Conservation (phyloP, 768 basidiomycete genomes). For the Mycena latifolia region DNA sequence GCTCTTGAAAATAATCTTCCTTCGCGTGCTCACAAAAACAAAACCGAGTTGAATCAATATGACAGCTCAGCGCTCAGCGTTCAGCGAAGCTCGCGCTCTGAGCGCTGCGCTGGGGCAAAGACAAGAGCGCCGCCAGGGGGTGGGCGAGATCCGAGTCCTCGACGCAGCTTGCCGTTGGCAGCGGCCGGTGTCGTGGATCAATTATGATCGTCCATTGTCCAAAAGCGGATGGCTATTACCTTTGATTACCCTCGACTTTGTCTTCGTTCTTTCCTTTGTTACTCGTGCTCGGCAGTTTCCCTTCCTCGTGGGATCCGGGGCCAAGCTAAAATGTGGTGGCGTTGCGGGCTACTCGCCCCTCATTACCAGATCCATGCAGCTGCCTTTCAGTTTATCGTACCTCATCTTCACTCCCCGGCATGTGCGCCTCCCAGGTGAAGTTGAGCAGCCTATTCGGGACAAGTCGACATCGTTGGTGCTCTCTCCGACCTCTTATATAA, state of each 20-base stretch:
- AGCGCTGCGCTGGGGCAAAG: too few relatives aligned
- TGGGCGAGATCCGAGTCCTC: too few relatives aligned
- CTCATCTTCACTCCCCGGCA: slow-evolving; percentile 65
- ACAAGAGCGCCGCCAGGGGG: too few relatives aligned
- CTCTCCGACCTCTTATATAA: slow-evolving; percentile 3
- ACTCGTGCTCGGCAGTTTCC: slow-evolving; percentile 20
- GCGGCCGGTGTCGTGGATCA: too few relatives aligned
- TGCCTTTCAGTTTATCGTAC: slow-evolving; percentile 59
- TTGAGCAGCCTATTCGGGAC: slow-evolving; percentile 27
- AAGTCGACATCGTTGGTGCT: slow-evolving; percentile 36
- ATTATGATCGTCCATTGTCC: slow-evolving; percentile 8
- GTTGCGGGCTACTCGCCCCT: background rate
- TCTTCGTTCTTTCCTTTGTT: slow-evolving; percentile 15
- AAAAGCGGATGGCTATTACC: slow-evolving; percentile 15
- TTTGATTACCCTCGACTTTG: slow-evolving; percentile 24
- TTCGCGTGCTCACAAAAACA: too few relatives aligned
- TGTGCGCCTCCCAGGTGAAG: slow-evolving; percentile 64
- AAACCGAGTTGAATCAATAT: too few relatives aligned
- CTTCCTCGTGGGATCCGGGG: slow-evolving; percentile 30
- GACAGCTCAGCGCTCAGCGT: too few relatives aligned
- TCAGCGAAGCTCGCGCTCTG: too few relatives aligned
- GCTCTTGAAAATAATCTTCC: too few relatives aligned
- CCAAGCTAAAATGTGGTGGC: slow-evolving; percentile 30
- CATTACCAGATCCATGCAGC: slow-evolving; percentile 24
- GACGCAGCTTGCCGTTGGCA: too few relatives aligned